Base-by-base conservation (phyloP, 2,329 filamentous ascomycete genomes). In the Colletotrichum simmondsii region DNA sequence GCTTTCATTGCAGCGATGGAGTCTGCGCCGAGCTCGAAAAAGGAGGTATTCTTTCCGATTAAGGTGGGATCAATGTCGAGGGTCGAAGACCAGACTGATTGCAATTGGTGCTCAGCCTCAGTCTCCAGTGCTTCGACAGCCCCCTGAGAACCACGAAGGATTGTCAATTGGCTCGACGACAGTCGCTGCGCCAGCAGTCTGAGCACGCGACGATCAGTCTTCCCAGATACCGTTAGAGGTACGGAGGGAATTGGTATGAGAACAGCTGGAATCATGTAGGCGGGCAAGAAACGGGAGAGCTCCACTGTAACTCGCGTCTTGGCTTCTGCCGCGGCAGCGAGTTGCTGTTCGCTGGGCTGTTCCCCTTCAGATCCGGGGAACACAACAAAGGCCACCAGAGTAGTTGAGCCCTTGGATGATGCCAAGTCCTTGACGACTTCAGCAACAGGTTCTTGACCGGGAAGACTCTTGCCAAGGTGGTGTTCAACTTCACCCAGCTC, bases 401-500 rank as follows among this genome's bases (percentile, higher is more conserved):
- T 42, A 7, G 37, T 14, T 19, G 37, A 42, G 16, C 37, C 37
- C 37, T 19, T 42, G 37, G 37, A 42, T 42, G 37, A 42, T 42
- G 16, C 37, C 37, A 42, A 42, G 14, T 42, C 37, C 37, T 42
- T 42, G 37, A 42, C 37, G 37, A 42, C 37, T 42, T 42, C 37
- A 42, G 16, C 37, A 42, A 42, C 37, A 8, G 37, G 37, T 42
- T 42, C 37, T 42, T 42, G 37, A 16, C 37, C 37, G 7, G 37
- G 37, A 42, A 49, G 59, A 61, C 59, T 24, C 19, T 54, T 28
- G 19, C 26, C 11, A 2, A 57, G 5, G 32, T 58, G 52, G 26
- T 74, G 61, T 42, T 80, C 79, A 5, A 81, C 72, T 22, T 82
- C 81, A 0, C 75, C 77, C 4, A 89, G 82, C 79, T 89, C 91